Evolutionary conservation across 768 basidiomycete genomes (phyloP).

Genomic region (Suillus lakei): DNA sequence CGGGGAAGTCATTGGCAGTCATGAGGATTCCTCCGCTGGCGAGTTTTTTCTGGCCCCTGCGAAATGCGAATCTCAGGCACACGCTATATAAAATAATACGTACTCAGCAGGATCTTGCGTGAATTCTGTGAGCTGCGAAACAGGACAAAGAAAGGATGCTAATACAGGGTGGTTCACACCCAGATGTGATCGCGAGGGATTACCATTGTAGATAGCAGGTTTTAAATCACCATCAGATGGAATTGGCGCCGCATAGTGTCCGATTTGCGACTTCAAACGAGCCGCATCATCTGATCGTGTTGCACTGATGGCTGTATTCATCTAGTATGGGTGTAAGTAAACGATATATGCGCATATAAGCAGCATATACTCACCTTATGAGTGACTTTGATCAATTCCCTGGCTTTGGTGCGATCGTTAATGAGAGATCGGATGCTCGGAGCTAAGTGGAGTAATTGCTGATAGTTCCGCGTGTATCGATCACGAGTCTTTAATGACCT

Average conservation of each 20-base stretch:
- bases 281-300: background rate
- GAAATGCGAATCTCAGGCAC: background rate
- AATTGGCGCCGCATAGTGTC: slow-evolving; percentile 4
- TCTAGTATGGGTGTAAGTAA: background rate
- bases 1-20: slow-evolving; percentile 4
- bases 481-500: no score
- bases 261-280: background rate
- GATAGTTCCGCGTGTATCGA: no score
- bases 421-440: no score
- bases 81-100: no score
- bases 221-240: background rate
- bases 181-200: background rate
- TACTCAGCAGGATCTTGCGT: slow-evolving; percentile 3
- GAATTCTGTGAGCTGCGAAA: background rate
- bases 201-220: slow-evolving; percentile 3
- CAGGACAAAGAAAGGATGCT: slow-evolving; percentile 4
- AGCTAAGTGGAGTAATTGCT: no score
- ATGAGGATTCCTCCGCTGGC: background rate
- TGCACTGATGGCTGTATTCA: background rate
- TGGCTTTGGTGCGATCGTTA: no score
- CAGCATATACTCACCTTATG: slow-evolving; percentile 6
- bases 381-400: no score
- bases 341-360: background rate
- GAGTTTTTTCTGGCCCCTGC: slow-evolving; percentile 2
- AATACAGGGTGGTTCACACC: slow-evolving; percentile 8